Conservation (phyloP, 2,329 filamentous ascomycete species). For the Fusarium clavum region DNA sequence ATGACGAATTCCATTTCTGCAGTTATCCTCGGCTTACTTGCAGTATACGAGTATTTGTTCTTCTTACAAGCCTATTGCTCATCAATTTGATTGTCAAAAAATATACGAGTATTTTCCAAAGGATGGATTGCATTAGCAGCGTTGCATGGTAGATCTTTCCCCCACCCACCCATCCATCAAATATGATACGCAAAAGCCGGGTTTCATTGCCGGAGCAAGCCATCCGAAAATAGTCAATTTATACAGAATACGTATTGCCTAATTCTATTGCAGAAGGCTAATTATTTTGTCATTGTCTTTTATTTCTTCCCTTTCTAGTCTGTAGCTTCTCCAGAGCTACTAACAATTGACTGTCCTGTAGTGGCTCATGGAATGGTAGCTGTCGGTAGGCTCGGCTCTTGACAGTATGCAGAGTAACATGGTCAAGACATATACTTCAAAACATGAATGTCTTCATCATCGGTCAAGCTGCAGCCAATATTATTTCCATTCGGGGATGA, state of each 20-base stretch:
- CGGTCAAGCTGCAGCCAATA: background rate
- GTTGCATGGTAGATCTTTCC: slow-evolving; percentile 15
- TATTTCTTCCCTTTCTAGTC: background rate
- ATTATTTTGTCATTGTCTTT: background rate
- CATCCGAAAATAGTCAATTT: slow-evolving; percentile 1
- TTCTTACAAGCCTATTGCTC: background rate
- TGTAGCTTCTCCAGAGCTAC: background rate
- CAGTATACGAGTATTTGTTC: background rate
- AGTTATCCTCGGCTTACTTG: background rate
- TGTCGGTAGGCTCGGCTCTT: background rate
- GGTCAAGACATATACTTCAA: background rate
- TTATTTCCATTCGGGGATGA: background rate
- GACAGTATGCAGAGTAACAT: background rate
- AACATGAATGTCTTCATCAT: background rate
- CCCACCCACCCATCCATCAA: slow-evolving; percentile 7
- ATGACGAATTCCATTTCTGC: slow-evolving; percentile 21
- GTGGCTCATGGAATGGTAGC: background rate
- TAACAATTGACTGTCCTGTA: background rate
- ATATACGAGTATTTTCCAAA: background rate
- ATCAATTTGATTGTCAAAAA: background rate
- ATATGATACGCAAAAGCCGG: slow-evolving; percentile 19
- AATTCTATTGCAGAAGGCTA: background rate
- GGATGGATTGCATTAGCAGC: background rate
- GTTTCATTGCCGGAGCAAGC: slow-evolving; percentile 20
- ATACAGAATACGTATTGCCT: slow-evolving; percentile 7